Evolutionary conservation across 1,139 yeast genomes (phyloP), one percentile per base, ranked within the genome.

Genomic region (Diutina pseudorugosa): DNA sequence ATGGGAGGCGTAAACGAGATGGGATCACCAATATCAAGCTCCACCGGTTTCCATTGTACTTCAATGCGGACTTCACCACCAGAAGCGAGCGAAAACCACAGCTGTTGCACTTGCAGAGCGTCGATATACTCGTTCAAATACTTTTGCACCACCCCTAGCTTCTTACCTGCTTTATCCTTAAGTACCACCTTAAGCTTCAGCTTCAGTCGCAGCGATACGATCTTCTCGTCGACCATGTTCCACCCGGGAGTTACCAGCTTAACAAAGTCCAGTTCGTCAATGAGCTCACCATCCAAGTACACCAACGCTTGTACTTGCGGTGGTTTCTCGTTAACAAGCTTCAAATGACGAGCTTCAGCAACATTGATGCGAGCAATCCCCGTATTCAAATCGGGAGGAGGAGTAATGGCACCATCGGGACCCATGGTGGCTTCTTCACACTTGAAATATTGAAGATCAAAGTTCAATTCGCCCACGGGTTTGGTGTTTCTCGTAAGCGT

Each of bases 321-420:
- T 20, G 73, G 70, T 59, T 79, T 72, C 47, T 72, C 77, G 45
- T 65, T 41, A 14, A 63, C 59, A 62, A 64, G 70, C 66, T 57
- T 68, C 71, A 67, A 72, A 65, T 76, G 71, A 66, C 83, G 74
- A 23, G 80, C 83, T 56, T 75, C 80, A n/a, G 65, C 59, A 51
- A 80, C 63, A 54, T 71, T 74, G 55, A 85, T 66, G 61, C 83
- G 78, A 27, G 85, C 82, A 61, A 93, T 84, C 75, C 98, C 98
- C 19, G 97, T 88, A 67, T 89, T 90, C 66, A 89, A 80, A 59
- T 90, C 96, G 52, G 96, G 96, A 50, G 95, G 90, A 51, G 95
- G 91, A 59, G 81, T 84, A 51, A 77, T 73, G 9, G 94, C 85
- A 53, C 97, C 98, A 67, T 89, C 96, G 3, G 88, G 90, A 59